Percentiles rank a stretch among this genome's conserved stretches.
These are phyloP conservation scores for Castanea mollissima DNA, from an alignment of 306 rosid genomes.

Conservation along the genomic window DNA sequence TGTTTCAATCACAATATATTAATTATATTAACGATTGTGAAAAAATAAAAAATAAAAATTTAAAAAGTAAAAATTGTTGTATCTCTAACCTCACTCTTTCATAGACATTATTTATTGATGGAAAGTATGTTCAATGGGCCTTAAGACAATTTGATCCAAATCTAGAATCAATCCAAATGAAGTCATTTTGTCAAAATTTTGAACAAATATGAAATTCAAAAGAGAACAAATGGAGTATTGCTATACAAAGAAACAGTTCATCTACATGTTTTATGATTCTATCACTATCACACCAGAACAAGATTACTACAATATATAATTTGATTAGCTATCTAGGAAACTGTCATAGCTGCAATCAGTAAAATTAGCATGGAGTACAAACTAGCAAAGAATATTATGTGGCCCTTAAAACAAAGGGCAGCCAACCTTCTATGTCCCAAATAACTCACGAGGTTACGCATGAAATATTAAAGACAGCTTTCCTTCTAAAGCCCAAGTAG, in stretches of 20 bases:
- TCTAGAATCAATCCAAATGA: no score
- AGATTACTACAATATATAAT: neutral
- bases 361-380: neutral
- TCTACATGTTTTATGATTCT: neutral
- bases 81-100: no score
- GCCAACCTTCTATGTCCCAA: constrained; percentile 24
- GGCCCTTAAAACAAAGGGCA: constrained; percentile 22
- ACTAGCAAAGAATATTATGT: neutral
- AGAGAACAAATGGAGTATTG: no score
- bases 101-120: no score
- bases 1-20: no score
- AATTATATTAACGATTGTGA: no score
- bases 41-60: no score
- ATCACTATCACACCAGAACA: neutral
- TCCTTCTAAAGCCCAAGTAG: constrained; percentile 19
- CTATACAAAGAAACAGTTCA: neutral
- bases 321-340: neutral
- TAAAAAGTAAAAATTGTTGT: no score
- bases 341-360: neutral
- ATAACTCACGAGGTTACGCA: constrained; percentile 38
- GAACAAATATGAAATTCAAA: no score
- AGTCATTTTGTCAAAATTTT: no score
- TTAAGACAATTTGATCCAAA: no score
- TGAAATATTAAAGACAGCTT: constrained; percentile 37
- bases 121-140: no score